phyloP scores from a whole-genome alignment of 805 yeast species.

The Suhomyces faveliae region DNA sequence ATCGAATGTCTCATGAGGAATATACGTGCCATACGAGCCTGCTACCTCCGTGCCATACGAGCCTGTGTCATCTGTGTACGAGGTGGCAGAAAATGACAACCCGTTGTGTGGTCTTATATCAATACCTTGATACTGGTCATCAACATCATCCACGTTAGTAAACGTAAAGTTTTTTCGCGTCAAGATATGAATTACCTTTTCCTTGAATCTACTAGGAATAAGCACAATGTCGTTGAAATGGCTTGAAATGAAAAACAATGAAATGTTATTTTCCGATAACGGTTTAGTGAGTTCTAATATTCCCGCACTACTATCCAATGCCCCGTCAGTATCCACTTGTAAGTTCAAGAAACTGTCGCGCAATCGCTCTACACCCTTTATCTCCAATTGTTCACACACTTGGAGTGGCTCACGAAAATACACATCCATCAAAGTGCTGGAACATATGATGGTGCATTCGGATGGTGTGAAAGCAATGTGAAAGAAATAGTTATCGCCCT shows the following conservation, averaged over 20 bases:
- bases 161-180: slow-evolving; percentile 43
- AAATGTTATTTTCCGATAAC: slow-evolving; percentile 52
- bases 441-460: slow-evolving; percentile 62
- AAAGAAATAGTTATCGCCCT: slow-evolving; percentile 43
- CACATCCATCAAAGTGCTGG: slow-evolving; percentile 34
- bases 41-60: not conserved
- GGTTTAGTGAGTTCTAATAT: slow-evolving; percentile 59
- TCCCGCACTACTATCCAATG: slow-evolving; percentile 47
- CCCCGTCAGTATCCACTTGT: slow-evolving; percentile 61
- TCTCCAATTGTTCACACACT: slow-evolving; percentile 29
- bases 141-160: slow-evolving; percentile 1
- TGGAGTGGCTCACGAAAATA: slow-evolving; percentile 42
- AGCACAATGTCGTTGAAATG: slow-evolving; percentile 64
- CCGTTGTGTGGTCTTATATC: not conserved
- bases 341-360: slow-evolving; percentile 49
- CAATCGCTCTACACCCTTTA: slow-evolving; percentile 38
- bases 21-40: not conserved
- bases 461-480: slow-evolving; percentile 61
- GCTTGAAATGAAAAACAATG: slow-evolving; percentile 60
- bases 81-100: not conserved
- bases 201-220: slow-evolving; percentile 48
- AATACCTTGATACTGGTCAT: not conserved
- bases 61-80: not conserved
- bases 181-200: slow-evolving; percentile 46
- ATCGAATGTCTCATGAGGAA: slow-evolving; percentile 1